A percentile compares a stretch with the other conserved stretches of the same genome.
Conservation (phyloP, 805 yeast genomes). For the Candida sithepensis region DNA sequence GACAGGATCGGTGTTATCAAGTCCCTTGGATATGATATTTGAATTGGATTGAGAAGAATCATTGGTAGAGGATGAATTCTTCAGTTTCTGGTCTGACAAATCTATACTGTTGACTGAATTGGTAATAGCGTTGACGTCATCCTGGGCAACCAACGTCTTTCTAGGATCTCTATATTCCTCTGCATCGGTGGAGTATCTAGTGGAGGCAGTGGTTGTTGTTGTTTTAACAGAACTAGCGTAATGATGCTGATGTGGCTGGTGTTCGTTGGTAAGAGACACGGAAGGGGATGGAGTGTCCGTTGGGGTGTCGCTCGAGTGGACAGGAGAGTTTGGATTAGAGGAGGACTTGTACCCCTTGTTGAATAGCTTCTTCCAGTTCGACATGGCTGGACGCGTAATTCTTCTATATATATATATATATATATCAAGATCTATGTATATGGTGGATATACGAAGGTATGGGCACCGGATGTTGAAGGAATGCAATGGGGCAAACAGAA, state of each 20-base stretch:
- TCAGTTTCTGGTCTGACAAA: conserved; percentile 2
- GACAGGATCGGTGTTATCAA: conserved; percentile 33
- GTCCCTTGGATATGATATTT: conserved; percentile 22
- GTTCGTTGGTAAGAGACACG: conserved; percentile 3
- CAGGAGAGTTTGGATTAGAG: conserved; percentile 12
- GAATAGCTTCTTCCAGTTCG: conserved; percentile 31
- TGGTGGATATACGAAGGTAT: too few species aligned
- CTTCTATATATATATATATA: too few species aligned
- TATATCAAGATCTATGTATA: too few species aligned
- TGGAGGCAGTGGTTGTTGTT: conserved; percentile 3
- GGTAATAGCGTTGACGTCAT: conserved; percentile 12
- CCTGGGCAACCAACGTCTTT: conserved; percentile 20
- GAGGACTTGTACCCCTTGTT: conserved; percentile 19
- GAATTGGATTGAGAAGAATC: conserved; percentile 12
- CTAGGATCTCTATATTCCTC: conserved; percentile 18
- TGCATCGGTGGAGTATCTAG: conserved; percentile 7
- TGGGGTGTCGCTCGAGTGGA: conserved; percentile 9
- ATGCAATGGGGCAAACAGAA: too few species aligned
- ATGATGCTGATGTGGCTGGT: not conserved
- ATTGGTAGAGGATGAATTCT: not conserved
- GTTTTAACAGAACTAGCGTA: conserved; percentile 11
- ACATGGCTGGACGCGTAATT: conserved; percentile 9
- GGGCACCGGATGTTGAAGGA: too few species aligned
- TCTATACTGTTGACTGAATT: conserved; percentile 11
- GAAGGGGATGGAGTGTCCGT: conserved; percentile 11